Conservation (phyloP, 257 asterid genomes). For the Osmanthus fragrans region DNA sequence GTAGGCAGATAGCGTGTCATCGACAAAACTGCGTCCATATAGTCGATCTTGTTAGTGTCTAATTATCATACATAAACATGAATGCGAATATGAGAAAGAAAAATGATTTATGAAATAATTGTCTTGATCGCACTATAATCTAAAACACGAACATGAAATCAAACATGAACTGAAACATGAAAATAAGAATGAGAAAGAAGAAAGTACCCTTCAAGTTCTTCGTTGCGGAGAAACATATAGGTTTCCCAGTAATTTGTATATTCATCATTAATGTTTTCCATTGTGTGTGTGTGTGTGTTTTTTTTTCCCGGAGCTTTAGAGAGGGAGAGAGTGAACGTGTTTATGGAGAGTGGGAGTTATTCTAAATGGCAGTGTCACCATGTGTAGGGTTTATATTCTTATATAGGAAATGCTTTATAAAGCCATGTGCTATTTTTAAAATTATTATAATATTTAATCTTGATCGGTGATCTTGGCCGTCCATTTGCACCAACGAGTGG, state of each 20-base stretch:
- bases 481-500: not conserved
- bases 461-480: not conserved
- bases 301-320: not conserved
- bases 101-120: too few relatives aligned
- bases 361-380: not conserved
- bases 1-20: slow-evolving; percentile 48
- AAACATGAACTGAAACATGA: too few relatives aligned
- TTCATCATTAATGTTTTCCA: slow-evolving; percentile 53
- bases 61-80: not conserved
- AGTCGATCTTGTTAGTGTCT: not conserved
- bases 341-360: not conserved
- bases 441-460: not conserved
- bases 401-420: too few relatives aligned
- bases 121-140: not conserved
- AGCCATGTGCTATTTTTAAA: not conserved
- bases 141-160: too few relatives aligned
- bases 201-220: slow-evolving; percentile 52
- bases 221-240: slow-evolving; percentile 49
- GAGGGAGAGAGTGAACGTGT: not conserved
- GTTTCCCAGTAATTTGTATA: slow-evolving; percentile 56
- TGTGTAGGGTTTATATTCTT: not conserved
- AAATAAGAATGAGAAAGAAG: not conserved
- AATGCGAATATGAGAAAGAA: not conserved
- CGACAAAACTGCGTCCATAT: slow-evolving; percentile 41
- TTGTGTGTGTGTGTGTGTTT: not conserved